Conservation (phyloP, 768 basidiomycete genomes). For the Termitomyces titanicus region DNA sequence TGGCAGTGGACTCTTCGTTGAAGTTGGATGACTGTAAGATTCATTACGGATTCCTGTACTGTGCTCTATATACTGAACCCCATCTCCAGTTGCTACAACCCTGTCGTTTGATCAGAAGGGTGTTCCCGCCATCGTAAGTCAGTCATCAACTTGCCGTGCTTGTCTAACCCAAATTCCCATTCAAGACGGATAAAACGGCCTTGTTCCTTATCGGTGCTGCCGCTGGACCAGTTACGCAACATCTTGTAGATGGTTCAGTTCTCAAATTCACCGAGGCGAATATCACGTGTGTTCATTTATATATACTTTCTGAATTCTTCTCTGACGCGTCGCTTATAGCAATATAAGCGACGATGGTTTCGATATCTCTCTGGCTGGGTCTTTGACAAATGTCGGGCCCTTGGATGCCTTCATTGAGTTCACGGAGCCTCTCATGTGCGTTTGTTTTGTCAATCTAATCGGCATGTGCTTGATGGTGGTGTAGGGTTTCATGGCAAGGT, state of each 20-base stretch:
- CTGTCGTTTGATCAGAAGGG: constrained; percentile 54
- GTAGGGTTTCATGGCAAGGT: constrained; percentile 61
- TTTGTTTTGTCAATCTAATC: not conserved
- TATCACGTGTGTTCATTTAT: constrained; percentile 42
- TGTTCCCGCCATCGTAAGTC: constrained; percentile 50
- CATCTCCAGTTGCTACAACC: constrained; percentile 44
- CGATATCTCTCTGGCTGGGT: constrained; percentile 54
- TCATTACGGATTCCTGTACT: not conserved
- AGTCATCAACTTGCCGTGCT: not conserved
- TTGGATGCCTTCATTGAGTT: constrained; percentile 70
- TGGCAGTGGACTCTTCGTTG: constrained; percentile 49
- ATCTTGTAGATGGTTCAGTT: constrained; percentile 53
- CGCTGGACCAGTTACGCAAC: constrained; percentile 61
- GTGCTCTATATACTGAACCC: not conserved
- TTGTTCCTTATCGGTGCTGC: constrained; percentile 71
- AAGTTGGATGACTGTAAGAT: constrained; percentile 65
- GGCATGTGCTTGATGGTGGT: not conserved
- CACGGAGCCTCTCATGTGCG: constrained; percentile 55
- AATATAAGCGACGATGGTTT: constrained; percentile 61
- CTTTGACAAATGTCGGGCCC: constrained; percentile 60
- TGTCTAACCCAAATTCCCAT: not conserved
- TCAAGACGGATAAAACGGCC: constrained; percentile 56
- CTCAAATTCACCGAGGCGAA: constrained; percentile 55
- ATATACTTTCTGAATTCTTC: not conserved
- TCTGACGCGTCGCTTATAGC: constrained; percentile 20